Evolutionary conservation across 2,329 filamentous ascomycete species (phyloP), one percentile per base, ranked within the genome.

Genomic region (Colletotrichum horii): DNA sequence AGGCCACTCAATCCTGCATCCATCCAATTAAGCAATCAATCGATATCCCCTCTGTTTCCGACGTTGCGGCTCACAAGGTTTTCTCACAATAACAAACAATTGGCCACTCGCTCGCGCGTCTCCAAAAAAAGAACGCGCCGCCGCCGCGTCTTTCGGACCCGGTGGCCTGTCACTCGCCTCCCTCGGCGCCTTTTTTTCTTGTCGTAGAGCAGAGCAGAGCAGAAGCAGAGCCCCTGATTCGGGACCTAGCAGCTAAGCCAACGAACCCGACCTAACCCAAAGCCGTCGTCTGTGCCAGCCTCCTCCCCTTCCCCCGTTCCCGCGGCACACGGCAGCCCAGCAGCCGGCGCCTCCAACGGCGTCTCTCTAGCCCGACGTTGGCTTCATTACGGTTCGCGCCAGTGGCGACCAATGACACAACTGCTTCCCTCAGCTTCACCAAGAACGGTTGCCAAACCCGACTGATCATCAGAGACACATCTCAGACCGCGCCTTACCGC

Each of bases 401-500:
- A 76, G 74, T 76, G 74, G 74, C 74, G 48, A 65, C 65, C 74
- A 69, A 76, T 76, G 65, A 74, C 70, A 76, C 65, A 76, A 61
- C 62, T 43, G 14, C 70, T 52, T 14, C n/a, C 64, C 56, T 58
- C 38, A 32, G 30, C 55, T 64, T 30, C 38, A 52, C 74, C 70
- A 74, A 65, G 64, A 74, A 73, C 64, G 70, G 43, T 73, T 60
- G n/a, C 48, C 19, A 61, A 60, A 36, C 43, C 65, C 65, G 43
- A 76, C 26, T 16, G 43, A 73, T 75, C 73, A 43, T 73, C 70
- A 74, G 65, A 76, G 58, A 73, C 74, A 68, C 26, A 65, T 65
- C 70, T 76, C 56, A 69, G 64, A 60, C 74, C 62, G 43, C 71
- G 28, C 69, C 55, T 65, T 36, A 61, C 66, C 36, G 32, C 68